Evolutionary conservation across 176 grass and related monocot species (phyloP), one percentile per base, ranked within the genome.

Genomic region (Leersia perrieri): DNA sequence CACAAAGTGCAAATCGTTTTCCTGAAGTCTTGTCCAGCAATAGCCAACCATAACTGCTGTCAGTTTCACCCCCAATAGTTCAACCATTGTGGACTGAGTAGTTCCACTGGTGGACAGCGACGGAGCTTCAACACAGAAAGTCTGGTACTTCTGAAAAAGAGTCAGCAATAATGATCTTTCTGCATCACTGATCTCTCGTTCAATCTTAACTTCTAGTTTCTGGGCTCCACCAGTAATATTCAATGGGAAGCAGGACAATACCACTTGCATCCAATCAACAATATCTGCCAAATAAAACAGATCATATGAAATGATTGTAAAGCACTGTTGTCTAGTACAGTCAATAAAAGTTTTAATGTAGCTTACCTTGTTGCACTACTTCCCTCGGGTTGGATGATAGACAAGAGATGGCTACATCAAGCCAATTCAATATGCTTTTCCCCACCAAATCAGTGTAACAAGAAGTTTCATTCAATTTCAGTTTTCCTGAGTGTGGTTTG

Each of bases 1-100:
- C 70, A 98, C 86, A 73, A 87, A 90, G 65, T 42, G 74, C 92
- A 90, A 98, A 63, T 98, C 95, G 51, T 86, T 82, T 86, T 94
- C 88, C 81, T 87, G 70, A 47, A 98, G 83, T 72, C 88, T 74
- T 70, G 65, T 83, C 82, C 86, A 91, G 74, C 95, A 98, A 93
- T 98, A 98, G 30, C 86, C 90, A 80, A 87, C 88, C 58, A 80
- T 44, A 89, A 94, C 78, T 20, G 86, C 90, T 57, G 57, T 93
- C 68, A 98, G 66, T 85, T 94, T 94, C 81, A 89, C 82, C 63
- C 88, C 88, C 77, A 89, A 61, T 75, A 98, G 82, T 75, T 93
- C 90, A 77, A 85, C 31, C 31, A 73, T 80, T 65, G 75, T 83
- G 16, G 86, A 85, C 29, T 66, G 32, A 5, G 11, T 35, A 60